Evolutionary conservation across 306 rosid genomes (phyloP).

Genomic region (Citrullus amarus): DNA sequence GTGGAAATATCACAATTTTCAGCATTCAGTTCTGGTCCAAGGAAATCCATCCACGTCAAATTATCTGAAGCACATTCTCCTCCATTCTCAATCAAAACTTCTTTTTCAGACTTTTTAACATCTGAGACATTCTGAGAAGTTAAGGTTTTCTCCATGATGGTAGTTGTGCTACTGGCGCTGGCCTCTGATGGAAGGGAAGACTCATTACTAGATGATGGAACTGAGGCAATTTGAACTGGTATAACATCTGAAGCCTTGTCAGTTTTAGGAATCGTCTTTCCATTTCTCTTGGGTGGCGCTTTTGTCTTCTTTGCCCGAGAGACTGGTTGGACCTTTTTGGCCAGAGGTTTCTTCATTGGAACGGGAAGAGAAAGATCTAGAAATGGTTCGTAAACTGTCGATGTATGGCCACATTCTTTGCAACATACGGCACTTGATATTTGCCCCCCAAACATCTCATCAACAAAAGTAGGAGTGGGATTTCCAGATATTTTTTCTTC

Average conservation of each 20-base stretch:
- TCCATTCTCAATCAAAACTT: slow-evolving; percentile 31
- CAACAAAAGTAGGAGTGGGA: slow-evolving; percentile 43
- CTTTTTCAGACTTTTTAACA: slow-evolving; percentile 29
- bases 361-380: slow-evolving; percentile 86
- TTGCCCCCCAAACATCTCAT: slow-evolving; percentile 81
- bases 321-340: slow-evolving; percentile 40
- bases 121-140: slow-evolving; percentile 26
- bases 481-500: slow-evolving; percentile 33
- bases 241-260: slow-evolving; percentile 24
- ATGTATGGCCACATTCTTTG: slow-evolving; percentile 68
- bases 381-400: slow-evolving; percentile 82
- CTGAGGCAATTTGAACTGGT: slow-evolving; percentile 29
- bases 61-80: slow-evolving; percentile 32
- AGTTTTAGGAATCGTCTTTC: slow-evolving; percentile 43
- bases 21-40: slow-evolving; percentile 35
- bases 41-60: slow-evolving; percentile 71
- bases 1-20: slow-evolving; percentile 21
- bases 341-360: slow-evolving; percentile 67
- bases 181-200: slow-evolving; percentile 33
- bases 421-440: slow-evolving; percentile 77
- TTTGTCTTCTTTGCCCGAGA: slow-evolving; percentile 53
- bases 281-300: slow-evolving; percentile 57
- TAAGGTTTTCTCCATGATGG: slow-evolving; percentile 18
- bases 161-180: slow-evolving; percentile 21
- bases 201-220: slow-evolving; percentile 26